Percentiles rank a stretch among this genome's conserved stretches.
Conservation (phyloP, 371 early-diverging fungal species). For the Smittium mucronatum region DNA sequence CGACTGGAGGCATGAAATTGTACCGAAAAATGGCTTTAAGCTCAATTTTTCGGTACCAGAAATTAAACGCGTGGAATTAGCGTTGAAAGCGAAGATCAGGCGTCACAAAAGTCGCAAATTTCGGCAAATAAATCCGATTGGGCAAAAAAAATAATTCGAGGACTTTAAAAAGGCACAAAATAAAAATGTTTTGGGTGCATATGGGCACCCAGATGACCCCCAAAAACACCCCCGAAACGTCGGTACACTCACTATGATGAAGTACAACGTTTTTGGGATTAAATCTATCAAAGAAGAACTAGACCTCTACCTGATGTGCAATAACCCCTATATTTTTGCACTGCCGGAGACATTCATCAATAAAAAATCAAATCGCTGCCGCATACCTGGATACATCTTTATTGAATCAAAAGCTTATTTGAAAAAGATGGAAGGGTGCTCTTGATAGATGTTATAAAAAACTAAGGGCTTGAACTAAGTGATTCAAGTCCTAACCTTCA, state of each 20-base stretch:
- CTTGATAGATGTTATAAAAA: background rate
- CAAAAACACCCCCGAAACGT: too few relatives aligned
- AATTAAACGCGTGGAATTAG: background rate
- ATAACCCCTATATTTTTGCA: background rate
- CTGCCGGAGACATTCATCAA: background rate
- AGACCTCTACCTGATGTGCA: background rate
- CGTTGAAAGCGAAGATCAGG: background rate
- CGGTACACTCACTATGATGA: background rate
- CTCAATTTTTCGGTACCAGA: background rate
- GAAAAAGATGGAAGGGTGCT: background rate
- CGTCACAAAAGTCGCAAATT: background rate
- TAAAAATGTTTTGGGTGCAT: background rate
- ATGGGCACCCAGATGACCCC: background rate
- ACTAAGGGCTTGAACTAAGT: background rate
- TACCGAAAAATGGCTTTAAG: background rate
- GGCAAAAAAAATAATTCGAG: background rate
- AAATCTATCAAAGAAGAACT: background rate
- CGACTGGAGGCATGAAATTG: background rate
- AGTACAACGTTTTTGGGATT: background rate
- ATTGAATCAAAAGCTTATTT: constrained; percentile 1
- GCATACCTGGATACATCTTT: constrained; percentile 3
- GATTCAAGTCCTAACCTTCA: background rate
- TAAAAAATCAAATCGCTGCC: constrained; percentile 5
- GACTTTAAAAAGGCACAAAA: background rate
- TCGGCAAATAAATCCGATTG: background rate